Evolutionary conservation across 2,329 filamentous ascomycete genomes (phyloP), one percentile per base, ranked within the genome.

Genomic region (Thelonectria rubi): DNA sequence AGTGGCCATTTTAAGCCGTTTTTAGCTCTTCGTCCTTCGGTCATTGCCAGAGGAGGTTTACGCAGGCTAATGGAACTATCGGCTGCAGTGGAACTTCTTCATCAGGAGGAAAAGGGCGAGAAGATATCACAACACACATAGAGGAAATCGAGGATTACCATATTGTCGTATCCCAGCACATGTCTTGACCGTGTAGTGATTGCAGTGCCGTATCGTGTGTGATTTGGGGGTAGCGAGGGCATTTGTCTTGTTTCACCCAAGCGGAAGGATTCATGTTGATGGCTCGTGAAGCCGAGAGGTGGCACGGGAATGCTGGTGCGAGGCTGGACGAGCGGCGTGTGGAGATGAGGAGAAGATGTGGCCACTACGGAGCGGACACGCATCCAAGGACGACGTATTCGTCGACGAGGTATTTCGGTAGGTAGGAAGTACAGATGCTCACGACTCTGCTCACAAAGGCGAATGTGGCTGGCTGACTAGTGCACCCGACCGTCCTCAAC

Each of bases 71-170:
- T 56, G 62, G 64, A 56, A 66, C 48, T 63, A 59, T 67, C 59
- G 56, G 34, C 46, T 57, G 55, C 62, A 55, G 34, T 52, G 45
- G 49, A 60, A 57, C 57, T 39, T 63, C 9, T 51, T 60, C 30
- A n/a, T 53, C 32, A 43, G 56, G 39, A 67, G 58, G 55, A 39
- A 56, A 20, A 40, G 15, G 34, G 59, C 65, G 65, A 56, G 61
- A 66, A 63, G 57, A 64, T 34, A 59, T 60, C 43, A 55, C 52
- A 59, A 61, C 40, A 55, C 52, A 59, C 26, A 57, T 68, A 70
- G 66, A 70, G 59, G 64, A 60, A 66, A 69, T 63, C 34, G 46
- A 67, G 60, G 67, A 56, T 50, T 50, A 43, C 52, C 43, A 55
- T 65, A 48, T 58, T 65, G 58, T 20, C 17, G 17, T 24, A 30